phyloP scores from a whole-genome alignment of 2,329 filamentous ascomycete genomes.

The Sporothrix brasiliensis region DNA sequence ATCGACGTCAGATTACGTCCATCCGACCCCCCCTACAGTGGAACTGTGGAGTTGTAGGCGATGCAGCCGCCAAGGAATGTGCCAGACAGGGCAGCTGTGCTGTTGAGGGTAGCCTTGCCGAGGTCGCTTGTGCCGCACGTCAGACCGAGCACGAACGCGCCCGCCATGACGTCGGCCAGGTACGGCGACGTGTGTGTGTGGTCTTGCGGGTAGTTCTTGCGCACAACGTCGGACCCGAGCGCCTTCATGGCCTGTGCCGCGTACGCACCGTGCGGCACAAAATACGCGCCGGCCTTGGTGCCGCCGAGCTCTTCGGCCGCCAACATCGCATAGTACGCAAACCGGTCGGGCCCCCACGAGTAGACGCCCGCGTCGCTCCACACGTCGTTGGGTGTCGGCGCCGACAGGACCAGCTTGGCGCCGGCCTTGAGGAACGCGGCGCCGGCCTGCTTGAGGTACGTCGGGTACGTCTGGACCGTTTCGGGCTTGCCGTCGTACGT shows the following conservation, averaged over 20 bases:
- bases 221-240: slow-evolving; percentile 54
- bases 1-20: neutral
- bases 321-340: slow-evolving; percentile 55
- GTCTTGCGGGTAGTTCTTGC: slow-evolving; percentile 60
- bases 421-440: slow-evolving; percentile 58
- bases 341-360: slow-evolving; percentile 52
- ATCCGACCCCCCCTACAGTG: neutral
- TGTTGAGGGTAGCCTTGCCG: slow-evolving; percentile 31
- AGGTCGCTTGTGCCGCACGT: slow-evolving; percentile 34
- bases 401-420: slow-evolving; percentile 61
- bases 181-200: slow-evolving; percentile 64
- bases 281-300: slow-evolving; percentile 50
- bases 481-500: slow-evolving; percentile 49
- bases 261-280: slow-evolving; percentile 60
- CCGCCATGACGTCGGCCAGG: slow-evolving; percentile 59
- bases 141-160: slow-evolving; percentile 51
- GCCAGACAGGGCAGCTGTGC: slow-evolving; percentile 29
- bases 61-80: slow-evolving; percentile 32
- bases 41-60: slow-evolving; percentile 31
- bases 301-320: slow-evolving; percentile 46
- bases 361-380: slow-evolving; percentile 60
- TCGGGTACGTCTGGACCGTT: slow-evolving; percentile 62
- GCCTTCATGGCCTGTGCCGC: slow-evolving; percentile 53
- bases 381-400: slow-evolving; percentile 60
- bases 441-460: slow-evolving; percentile 62